These are phyloP conservation scores for Gossypium arboreum DNA, from an alignment of 345 rosid species.

Conservation along the genomic window DNA sequence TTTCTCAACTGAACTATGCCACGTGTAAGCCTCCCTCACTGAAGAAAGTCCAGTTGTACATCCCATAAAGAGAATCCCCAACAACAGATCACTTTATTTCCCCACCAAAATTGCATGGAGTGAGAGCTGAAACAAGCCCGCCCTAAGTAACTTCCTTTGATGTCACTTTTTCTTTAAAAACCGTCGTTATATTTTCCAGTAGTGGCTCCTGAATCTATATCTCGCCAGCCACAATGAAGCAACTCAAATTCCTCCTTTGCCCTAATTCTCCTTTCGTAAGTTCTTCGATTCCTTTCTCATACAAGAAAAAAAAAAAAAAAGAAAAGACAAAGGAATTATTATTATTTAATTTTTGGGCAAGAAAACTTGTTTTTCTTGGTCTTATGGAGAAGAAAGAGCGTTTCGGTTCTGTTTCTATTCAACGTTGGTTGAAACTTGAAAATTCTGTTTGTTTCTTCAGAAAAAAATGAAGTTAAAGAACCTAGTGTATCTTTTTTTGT, in stretches of 20 bases:
- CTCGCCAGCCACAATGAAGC: slow-evolving; percentile 3
- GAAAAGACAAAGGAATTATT: not conserved
- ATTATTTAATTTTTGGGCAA: not conserved
- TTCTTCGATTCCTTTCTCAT: not conserved
- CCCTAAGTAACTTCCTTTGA: not conserved
- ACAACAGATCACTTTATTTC: too few species aligned
- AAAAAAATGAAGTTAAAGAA: not conserved
- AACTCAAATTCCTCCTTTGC: slow-evolving; percentile 31
- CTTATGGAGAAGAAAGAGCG: not conserved
- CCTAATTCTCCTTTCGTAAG: slow-evolving; percentile 47
- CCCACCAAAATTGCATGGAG: not conserved
- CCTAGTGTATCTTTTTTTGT: not conserved
- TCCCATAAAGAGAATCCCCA: not conserved
- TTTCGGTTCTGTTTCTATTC: slow-evolving; percentile 7
- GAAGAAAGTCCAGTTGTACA: not conserved
- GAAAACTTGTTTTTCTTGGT: not conserved
- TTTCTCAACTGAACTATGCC: not conserved
- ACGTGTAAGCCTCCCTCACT: not conserved
- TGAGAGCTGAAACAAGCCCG: not conserved
- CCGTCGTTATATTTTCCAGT: not conserved
- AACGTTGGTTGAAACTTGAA: not conserved
- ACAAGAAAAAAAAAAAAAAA: not conserved
- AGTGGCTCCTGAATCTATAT: not conserved
- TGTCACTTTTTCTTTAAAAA: not conserved
- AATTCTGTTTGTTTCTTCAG: slow-evolving; percentile 13